phyloP scores from a whole-genome alignment of 73 alveolate species.

The Uronychia setigera region DNA sequence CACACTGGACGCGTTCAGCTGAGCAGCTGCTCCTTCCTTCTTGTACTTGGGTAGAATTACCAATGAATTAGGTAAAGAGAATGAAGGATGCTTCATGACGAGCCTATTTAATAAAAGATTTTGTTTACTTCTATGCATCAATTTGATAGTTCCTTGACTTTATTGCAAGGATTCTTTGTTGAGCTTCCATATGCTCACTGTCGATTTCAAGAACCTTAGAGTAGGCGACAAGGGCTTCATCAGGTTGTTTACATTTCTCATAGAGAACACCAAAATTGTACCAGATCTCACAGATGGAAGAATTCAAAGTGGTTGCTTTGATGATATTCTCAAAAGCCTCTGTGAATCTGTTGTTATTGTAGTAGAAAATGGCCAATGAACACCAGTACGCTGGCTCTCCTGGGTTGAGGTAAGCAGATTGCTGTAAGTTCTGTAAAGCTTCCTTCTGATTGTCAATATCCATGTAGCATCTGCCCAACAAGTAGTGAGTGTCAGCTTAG shows the following conservation, averaged over 20 bases:
- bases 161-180: slow-evolving; percentile 41
- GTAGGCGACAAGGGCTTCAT: slow-evolving; percentile 75
- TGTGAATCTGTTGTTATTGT: slow-evolving; percentile 37
- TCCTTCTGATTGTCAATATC: slow-evolving; percentile 49
- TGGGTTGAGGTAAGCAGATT: slow-evolving; percentile 66
- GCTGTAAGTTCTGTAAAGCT: slow-evolving; percentile 54
- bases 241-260: slow-evolving; percentile 79
- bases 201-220: slow-evolving; percentile 59
- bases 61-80: slow-evolving; percentile 57
- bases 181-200: slow-evolving; percentile 40
- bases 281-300: slow-evolving; percentile 70
- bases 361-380: slow-evolving; percentile 65
- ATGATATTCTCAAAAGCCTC: slow-evolving; percentile 81
- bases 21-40: slow-evolving; percentile 23
- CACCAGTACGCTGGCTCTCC: slow-evolving; percentile 69
- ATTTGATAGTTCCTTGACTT: slow-evolving; percentile 16
- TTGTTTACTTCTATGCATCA: slow-evolving; percentile 10
- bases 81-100: slow-evolving; percentile 49
- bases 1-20: background rate
- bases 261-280: slow-evolving; percentile 72
- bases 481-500: slow-evolving; percentile 59
- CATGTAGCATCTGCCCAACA: slow-evolving; percentile 68
- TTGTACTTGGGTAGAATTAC: slow-evolving; percentile 53
- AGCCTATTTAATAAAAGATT: slow-evolving; percentile 6
- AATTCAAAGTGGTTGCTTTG: slow-evolving; percentile 61